These are phyloP conservation scores for Pseudoscleropodium purum DNA, from an alignment of 225 moss, liverwort and hornwort genomes.

Conservation along the genomic window DNA sequence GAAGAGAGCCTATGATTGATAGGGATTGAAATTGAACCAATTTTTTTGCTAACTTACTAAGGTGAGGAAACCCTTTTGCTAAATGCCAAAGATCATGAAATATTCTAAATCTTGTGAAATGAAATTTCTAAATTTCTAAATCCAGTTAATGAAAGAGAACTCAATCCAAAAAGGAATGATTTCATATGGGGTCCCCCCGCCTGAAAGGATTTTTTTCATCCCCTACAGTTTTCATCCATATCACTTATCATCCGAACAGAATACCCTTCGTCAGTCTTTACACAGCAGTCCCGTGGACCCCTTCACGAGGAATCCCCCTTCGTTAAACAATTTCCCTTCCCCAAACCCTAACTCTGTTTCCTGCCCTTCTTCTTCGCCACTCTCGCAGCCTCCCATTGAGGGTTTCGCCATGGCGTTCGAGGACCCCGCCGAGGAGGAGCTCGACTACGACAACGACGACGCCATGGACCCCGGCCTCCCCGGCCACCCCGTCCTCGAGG, in stretches of 20 bases:
- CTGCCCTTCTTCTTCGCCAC: not conserved
- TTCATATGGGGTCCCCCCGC: no score
- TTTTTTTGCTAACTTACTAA: no score
- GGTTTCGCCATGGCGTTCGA: slow-evolving; percentile 53
- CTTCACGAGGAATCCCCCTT: not conserved
- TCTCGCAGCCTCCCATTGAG: not conserved
- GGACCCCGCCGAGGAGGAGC: slow-evolving; percentile 88
- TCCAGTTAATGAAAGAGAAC: no score
- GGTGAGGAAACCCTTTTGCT: no score
- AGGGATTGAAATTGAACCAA: no score
- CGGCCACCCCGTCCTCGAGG: slow-evolving; percentile 49
- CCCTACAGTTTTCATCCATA: not conserved
- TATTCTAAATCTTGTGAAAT: no score
- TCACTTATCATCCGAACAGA: not conserved
- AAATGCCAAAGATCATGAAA: no score
- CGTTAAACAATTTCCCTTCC: not conserved
- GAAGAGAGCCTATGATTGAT: no score
- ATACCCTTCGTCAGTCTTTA: not conserved
- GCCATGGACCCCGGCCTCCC: slow-evolving; percentile 26
- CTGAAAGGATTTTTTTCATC: no score
- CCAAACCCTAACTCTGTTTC: not conserved
- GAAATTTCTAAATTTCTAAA: no score
- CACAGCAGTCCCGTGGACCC: not conserved
- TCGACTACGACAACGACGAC: slow-evolving; percentile 94
- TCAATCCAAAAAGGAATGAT: no score